These are phyloP conservation scores for Odonthalia washingtoniensis DNA, from an alignment of 31 red algal species.

Conservation along the genomic window DNA sequence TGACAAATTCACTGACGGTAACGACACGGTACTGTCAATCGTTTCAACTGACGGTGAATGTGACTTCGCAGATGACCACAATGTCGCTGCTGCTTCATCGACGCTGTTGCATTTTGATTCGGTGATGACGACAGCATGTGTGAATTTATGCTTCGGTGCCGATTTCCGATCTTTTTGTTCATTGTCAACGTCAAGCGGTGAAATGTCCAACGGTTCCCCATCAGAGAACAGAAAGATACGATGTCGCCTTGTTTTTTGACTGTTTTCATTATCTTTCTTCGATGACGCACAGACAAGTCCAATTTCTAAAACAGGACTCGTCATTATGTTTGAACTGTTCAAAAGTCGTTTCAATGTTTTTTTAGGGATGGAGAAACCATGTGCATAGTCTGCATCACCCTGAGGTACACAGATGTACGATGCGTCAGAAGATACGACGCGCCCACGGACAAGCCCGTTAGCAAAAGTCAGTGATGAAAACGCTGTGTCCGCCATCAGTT, in stretches of 20 bases:
- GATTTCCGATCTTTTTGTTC: background rate
- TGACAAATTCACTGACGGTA: background rate
- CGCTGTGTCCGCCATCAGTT: background rate
- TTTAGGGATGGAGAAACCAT: background rate
- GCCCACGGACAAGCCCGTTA: conserved; percentile 15
- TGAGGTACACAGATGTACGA: background rate
- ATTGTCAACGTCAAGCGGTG: background rate
- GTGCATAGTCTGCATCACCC: background rate
- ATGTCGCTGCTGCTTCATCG: background rate
- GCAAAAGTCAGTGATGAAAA: conserved; percentile 24
- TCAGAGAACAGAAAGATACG: background rate
- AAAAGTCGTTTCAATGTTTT: background rate
- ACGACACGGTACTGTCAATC: no score
- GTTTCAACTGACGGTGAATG: no score
- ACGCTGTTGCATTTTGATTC: background rate
- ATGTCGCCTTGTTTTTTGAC: background rate
- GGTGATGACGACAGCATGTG: background rate
- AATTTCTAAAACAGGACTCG: background rate
- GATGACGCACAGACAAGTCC: no score
- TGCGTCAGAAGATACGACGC: conserved; percentile 31
- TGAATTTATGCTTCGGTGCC: background rate
- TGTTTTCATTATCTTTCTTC: no score
- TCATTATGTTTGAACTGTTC: background rate
- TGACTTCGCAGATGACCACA: background rate
- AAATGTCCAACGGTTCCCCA: background rate